Evolutionary conservation across 148 eudicot species (phyloP), one percentile per base, ranked within the genome.

Genomic region (Arctostaphylos glauca): DNA sequence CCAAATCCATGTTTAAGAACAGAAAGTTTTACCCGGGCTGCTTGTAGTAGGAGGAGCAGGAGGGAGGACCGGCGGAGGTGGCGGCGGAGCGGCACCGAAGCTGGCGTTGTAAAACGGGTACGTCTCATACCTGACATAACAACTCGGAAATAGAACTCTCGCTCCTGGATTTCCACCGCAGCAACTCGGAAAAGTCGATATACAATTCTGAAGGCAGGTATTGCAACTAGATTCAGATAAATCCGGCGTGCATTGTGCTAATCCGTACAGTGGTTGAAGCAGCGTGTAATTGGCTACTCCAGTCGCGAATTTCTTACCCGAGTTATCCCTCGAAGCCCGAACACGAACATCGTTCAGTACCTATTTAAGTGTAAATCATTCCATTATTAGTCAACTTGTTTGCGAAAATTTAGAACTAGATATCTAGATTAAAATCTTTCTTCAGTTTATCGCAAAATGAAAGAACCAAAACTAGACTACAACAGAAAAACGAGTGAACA

Each of bases 231-330:
- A 16, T 4, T 19, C 3, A 0, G 86, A 71, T 41, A 90, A 58
- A 56, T 90, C 91, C 12, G 85, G 92, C 8, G 87, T 88, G 66
- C 92, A 90, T 81, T 87, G 88, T 6, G 75, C 91, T 49, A 85
- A 55, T 7, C 77, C 85, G 38, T 81, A 88, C 12, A 91, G 0
- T 0, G 78, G 56, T 13, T 49, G 38, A 64, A 76, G 73, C 12
- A 38, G 4, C 7, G 78, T 75, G 55, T 82, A 67, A 72, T 55
- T 81, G 12, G 50, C 80, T 60, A 75, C 56, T 47, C 59, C 81
- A 3, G 87, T 49, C 1, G 91, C 90, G 50, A 54, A 87, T 77
- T 68, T 80, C 47, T 8, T 80, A 25, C 59, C 82, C 0, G 38
- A 38, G 6, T 1, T 4, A 25, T 25, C 25, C 21, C 9, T 48